Base-by-base conservation (phyloP, 2,329 filamentous ascomycete genomes). In the Aspergillus pseudoviridinutans region DNA sequence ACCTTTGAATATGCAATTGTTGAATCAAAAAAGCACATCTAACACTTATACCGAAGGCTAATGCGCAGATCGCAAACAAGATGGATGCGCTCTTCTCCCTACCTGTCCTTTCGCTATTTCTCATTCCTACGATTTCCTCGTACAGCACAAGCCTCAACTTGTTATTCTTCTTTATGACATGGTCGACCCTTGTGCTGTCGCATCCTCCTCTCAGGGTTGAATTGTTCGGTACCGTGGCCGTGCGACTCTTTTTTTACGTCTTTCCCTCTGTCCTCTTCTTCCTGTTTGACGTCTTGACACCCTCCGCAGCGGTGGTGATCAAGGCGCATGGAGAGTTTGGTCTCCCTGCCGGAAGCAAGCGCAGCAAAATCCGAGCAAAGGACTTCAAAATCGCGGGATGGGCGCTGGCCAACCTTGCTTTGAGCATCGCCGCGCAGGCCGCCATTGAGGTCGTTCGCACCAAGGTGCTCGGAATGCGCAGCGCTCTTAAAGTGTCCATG, bases 111-210 rank as follows among this genome's bases (percentile, higher is more conserved):
- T 68, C 66, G 1, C 41, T 73, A 24, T 61, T 71, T 38, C 60
- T 72, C 8, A 44, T 72, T 2, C 70, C 69, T 4, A 61, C 64
- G 10, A 49, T 86, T 57, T 82, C 84, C 6, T 88, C 89, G 6
- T 92, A 88, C 78, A 87, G 80, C 46, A 93, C 91, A 1, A 92
- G 87, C 1, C 79, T 96, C 61, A 96, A 94, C 72, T 77, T 96
- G 25, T 78, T 95, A 61, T 92, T 96, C 79, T 94, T 96, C 75
- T 93, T 92, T 73, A 84, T 96, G 78, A 93, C 90, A 65, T 96
- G 92, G 92, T 86, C 86, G 5, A 93, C 90, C 0, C 82, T 97
- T 32, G 85, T 95, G 42, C 79, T 93, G 3, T 89, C 88, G 6
- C 89, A 95, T 66, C 81, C 87, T 1, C 86, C 90, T 0, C 78